Conservation (phyloP, 2,329 filamentous ascomycete species). For the Pleurostoma richardsiae region DNA sequence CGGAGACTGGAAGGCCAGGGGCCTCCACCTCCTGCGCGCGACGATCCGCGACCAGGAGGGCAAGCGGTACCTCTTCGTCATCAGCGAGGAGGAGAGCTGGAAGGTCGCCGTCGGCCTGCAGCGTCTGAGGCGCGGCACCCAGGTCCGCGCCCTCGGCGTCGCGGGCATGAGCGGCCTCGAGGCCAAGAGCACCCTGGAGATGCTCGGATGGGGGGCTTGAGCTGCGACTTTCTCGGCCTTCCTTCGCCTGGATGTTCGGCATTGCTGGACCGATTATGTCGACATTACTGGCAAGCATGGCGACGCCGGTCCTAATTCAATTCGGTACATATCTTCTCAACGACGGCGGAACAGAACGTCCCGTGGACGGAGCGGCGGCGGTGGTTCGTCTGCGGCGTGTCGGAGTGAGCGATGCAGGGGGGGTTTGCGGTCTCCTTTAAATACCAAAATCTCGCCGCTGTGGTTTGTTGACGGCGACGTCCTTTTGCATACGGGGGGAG, state of each 20-base stretch:
- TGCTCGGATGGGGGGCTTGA: slow-evolving; percentile 44
- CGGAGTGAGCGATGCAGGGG: too few species aligned
- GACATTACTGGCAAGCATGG: too few species aligned
- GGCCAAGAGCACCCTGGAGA: slow-evolving; percentile 49
- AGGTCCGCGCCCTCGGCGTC: slow-evolving; percentile 55
- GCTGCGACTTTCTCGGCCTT: not conserved
- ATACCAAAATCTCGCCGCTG: too few species aligned
- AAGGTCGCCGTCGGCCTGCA: slow-evolving; percentile 61
- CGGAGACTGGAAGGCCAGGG: slow-evolving; percentile 49
- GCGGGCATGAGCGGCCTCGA: slow-evolving; percentile 50
- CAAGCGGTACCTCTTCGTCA: slow-evolving; percentile 60
- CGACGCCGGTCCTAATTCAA: too few species aligned
- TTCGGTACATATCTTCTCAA: too few species aligned
- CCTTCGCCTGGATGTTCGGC: not conserved
- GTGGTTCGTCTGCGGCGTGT: too few species aligned
- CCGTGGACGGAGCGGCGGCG: too few species aligned
- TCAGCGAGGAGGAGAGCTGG: slow-evolving; percentile 62
- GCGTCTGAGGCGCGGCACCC: slow-evolving; percentile 53
- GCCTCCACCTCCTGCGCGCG: slow-evolving; percentile 58
- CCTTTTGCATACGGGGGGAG: too few species aligned
- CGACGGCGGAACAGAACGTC: too few species aligned
- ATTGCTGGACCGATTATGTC: too few species aligned
- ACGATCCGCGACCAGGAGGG: slow-evolving; percentile 62
- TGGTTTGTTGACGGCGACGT: too few species aligned
- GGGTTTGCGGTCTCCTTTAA: too few species aligned